These are phyloP conservation scores for Phialocephala subalpina DNA, from an alignment of 2,329 filamentous ascomycete genomes.

Conservation along the genomic window DNA sequence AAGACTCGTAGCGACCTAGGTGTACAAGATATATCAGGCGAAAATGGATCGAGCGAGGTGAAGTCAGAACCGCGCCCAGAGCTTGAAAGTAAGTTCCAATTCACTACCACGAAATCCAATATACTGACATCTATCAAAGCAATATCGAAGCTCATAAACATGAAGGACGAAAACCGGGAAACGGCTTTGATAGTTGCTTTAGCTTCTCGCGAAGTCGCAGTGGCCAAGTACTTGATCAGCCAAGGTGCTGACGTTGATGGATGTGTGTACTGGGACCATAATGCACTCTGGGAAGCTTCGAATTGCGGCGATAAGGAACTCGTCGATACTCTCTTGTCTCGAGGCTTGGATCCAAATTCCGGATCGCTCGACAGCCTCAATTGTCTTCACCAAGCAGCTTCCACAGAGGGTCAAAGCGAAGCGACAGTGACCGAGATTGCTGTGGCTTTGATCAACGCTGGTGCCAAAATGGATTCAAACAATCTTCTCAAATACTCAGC, in stretches of 20 bases:
- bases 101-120: not conserved
- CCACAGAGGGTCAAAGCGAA: not conserved
- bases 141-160: conserved; percentile 7
- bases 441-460: conserved; percentile 16
- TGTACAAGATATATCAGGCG: not conserved
- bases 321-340: conserved; percentile 14
- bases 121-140: not conserved
- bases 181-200: conserved; percentile 14
- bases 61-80: not conserved
- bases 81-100: not conserved
- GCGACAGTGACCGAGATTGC: conserved; percentile 12
- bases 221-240: conserved; percentile 17
- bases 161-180: not conserved
- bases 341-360: conserved; percentile 9
- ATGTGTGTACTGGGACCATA: not conserved
- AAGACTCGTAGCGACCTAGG: not conserved
- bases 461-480: conserved; percentile 14
- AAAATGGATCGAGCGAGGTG: not conserved
- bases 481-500: not conserved
- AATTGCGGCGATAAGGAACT: conserved; percentile 12
- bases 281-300: conserved; percentile 8
- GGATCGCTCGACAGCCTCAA: not conserved
- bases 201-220: not conserved
- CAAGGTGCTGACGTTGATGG: conserved; percentile 15
- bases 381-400: conserved; percentile 6